Evolutionary conservation across 768 basidiomycete genomes (phyloP), one percentile per base, ranked within the genome.

Genomic region (Sarcomyxa edulis): DNA sequence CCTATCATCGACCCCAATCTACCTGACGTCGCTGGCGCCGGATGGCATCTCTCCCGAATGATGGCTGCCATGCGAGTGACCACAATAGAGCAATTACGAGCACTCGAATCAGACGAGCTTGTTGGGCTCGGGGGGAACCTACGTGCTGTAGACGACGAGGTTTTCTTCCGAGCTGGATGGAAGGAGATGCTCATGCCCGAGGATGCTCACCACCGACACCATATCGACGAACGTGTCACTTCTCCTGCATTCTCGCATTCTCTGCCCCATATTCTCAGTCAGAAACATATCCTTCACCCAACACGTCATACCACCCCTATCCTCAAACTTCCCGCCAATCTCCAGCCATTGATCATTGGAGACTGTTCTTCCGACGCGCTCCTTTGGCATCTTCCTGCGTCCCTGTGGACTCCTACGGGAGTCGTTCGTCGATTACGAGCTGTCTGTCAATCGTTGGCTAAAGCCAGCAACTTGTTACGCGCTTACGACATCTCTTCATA

Each of bases 311-410:
- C 21, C n/a, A 42, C 46, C 32, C 46, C 50, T 30, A 46, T 51
- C 23, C 41, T 56, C 20, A 45, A 50, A 3, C 48, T 52, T 6
- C 58, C 55, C 7, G 45, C 55, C n/a, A 52, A 56, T 25, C 60
- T 69, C 16, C 84, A 89, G 44, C 81, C 84, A 1, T 63, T 89
- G 39, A 77, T 89, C 43, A 82, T 89, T 34, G 86, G 86, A 6
- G 86, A 89, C 55, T 77, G 75, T 33, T 68, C 71, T 16, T 72
- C 65, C 42, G 81, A 87, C 46, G 76, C 81, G 8, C 66, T 77
- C 34, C 66, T 77, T 7, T 84, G 83, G 82, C 70, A 76, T 0
- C 49, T 62, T 3, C 64, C 77, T 10, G 72, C 73, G 2, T 81
- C 78, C 5, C 54, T 70, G 5, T 89, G 86, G 86, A 74, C 72